These are phyloP conservation scores for Vinca minor DNA, from an alignment of 257 asterid species.

Conservation along the genomic window DNA sequence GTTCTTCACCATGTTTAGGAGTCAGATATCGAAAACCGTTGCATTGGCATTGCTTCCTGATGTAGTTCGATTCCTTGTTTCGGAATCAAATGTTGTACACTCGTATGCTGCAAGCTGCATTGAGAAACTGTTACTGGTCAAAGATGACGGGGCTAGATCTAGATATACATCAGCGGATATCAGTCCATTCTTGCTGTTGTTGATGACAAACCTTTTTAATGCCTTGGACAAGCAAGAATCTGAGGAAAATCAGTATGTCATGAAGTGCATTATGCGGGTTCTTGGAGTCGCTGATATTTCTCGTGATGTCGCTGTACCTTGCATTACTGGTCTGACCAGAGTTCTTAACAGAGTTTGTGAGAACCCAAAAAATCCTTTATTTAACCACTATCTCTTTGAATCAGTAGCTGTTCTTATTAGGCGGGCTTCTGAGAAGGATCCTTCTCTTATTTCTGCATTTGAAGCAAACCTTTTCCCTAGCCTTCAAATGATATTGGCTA, in stretches of 20 bases:
- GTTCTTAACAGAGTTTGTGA: slow-evolving; percentile 68
- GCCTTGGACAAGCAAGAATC: slow-evolving; percentile 87
- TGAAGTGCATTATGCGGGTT: slow-evolving; percentile 96
- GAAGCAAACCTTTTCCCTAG: slow-evolving; percentile 71
- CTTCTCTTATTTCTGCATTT: slow-evolving; percentile 56
- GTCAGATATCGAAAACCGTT: slow-evolving; percentile 57
- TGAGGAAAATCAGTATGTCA: slow-evolving; percentile 92
- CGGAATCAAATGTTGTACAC: slow-evolving; percentile 84
- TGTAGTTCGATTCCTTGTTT: slow-evolving; percentile 60
- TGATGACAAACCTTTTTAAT: slow-evolving; percentile 74
- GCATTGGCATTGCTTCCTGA: slow-evolving; percentile 73
- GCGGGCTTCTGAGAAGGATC: slow-evolving; percentile 72
- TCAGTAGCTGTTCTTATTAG: slow-evolving; percentile 74
- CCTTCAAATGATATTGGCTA: slow-evolving; percentile 53
- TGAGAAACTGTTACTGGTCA: slow-evolving; percentile 76
- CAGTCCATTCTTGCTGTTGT: slow-evolving; percentile 48
- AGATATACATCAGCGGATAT: slow-evolving; percentile 71
- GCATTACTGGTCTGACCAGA: slow-evolving; percentile 59
- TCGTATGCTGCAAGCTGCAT: slow-evolving; percentile 97
- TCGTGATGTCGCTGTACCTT: slow-evolving; percentile 67
- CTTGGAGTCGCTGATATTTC: slow-evolving; percentile 73
- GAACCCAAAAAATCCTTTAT: slow-evolving; percentile 76
- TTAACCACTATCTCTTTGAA: slow-evolving; percentile 80
- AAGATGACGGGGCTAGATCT: slow-evolving; percentile 64
- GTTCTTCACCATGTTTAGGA: slow-evolving; percentile 84